These are phyloP conservation scores for Dothistroma pini DNA, from an alignment of 2,329 filamentous ascomycete genomes.

Conservation along the genomic window DNA sequence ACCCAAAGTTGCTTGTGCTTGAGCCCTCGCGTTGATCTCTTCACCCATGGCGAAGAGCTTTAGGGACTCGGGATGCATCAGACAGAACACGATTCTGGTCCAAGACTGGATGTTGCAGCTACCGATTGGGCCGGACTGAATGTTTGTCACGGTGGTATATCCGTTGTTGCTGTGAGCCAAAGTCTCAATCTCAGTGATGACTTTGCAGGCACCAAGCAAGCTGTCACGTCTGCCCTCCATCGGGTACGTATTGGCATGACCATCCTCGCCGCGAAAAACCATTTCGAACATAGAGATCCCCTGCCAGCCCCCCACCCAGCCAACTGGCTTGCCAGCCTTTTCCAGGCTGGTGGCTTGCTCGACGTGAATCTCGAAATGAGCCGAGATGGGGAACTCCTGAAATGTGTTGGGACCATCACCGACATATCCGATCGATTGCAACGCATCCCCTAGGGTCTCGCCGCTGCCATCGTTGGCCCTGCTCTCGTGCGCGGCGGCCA, in stretches of 20 bases:
- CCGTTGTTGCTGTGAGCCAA: conserved; percentile 21
- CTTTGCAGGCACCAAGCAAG: conserved; percentile 25
- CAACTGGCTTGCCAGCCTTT: conserved; percentile 22
- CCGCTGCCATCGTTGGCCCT: conserved; percentile 21
- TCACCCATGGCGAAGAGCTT: conserved; percentile 26
- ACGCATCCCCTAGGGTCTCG: conserved; percentile 29
- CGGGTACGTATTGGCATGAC: conserved; percentile 35
- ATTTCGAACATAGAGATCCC: conserved; percentile 25
- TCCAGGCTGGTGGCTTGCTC: conserved; percentile 25
- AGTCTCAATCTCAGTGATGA: conserved; percentile 26
- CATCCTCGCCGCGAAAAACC: conserved; percentile 15
- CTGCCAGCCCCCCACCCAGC: conserved; percentile 27
- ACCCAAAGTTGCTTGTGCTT: not conserved
- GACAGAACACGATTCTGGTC: conserved; percentile 27
- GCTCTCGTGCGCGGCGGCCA: conserved; percentile 30
- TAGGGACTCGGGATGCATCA: conserved; percentile 28
- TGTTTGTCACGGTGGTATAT: conserved; percentile 30
- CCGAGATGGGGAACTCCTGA: conserved; percentile 25
- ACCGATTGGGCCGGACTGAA: conserved; percentile 23
- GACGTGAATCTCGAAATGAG: conserved; percentile 30
- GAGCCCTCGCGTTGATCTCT: conserved; percentile 17
- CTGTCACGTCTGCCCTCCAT: conserved; percentile 29
- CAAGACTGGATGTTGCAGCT: conserved; percentile 33
- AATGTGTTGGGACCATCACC: conserved; percentile 29
- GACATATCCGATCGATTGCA: conserved; percentile 34